Percentiles rank a stretch among this genome's conserved stretches.
phyloP scores from a whole-genome alignment of 495 filamentous ascomycete genomes.

The Penicillium bialowiezense region DNA sequence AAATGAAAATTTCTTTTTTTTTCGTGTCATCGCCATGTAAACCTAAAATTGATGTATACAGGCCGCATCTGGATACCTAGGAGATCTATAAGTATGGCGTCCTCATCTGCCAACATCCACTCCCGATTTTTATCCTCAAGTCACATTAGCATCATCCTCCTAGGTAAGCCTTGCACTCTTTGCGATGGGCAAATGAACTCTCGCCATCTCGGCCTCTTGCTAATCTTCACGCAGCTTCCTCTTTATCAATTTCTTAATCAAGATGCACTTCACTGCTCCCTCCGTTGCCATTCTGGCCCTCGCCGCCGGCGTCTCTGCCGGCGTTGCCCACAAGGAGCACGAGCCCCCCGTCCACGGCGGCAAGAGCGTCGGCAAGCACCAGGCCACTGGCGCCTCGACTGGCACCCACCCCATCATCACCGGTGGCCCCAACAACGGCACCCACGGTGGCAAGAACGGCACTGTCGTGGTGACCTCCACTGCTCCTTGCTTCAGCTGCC shows the following conservation, averaged over 20 bases:
- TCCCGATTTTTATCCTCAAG: slow-evolving; percentile 1
- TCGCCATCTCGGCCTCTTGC: neutral
- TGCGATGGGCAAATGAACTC: neutral
- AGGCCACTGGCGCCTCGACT: slow-evolving; percentile 5
- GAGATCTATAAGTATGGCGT: slow-evolving; percentile 24
- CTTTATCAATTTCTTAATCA: slow-evolving; percentile 10
- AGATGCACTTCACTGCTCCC: slow-evolving; percentile 26
- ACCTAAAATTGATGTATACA: slow-evolving; percentile 1
- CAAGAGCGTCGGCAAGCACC: slow-evolving; percentile 3
- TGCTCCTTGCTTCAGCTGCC: slow-evolving; percentile 3
- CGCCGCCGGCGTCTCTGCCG: slow-evolving; percentile 24
- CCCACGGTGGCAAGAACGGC: neutral
- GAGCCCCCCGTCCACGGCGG: slow-evolving; percentile 16
- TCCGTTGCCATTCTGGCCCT: slow-evolving; percentile 23
- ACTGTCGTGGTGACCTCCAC: slow-evolving; percentile 1
- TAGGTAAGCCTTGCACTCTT: slow-evolving; percentile 7
- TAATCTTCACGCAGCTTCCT: slow-evolving; percentile 8
- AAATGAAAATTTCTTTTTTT: slow-evolving; percentile 9
- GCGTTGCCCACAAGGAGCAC: slow-evolving; percentile 2
- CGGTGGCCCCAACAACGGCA: slow-evolving; percentile 8
- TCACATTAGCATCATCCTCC: slow-evolving; percentile 8
- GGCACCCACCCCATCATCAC: slow-evolving; percentile 14
- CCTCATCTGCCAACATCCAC: neutral
- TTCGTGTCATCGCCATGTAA: slow-evolving; percentile 19
- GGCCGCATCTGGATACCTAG: slow-evolving; percentile 22